Percentiles rank a stretch among this genome's conserved stretches.
Conservation (phyloP, 2,329 filamentous ascomycete genomes). For the Penicillium sp. region DNA sequence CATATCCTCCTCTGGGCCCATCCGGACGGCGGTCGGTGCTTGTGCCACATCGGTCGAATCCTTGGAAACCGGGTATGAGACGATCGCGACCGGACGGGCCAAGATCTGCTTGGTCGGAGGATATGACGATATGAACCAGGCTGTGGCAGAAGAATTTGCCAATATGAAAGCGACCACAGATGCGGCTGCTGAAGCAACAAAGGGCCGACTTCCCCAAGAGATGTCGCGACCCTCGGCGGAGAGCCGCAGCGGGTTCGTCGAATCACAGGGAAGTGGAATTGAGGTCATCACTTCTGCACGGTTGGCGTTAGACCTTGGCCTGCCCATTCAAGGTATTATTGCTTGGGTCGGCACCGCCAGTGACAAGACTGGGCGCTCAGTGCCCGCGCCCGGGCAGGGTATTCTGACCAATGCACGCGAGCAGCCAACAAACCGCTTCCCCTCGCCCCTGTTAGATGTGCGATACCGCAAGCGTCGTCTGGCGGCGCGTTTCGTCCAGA, state of each 20-base stretch:
- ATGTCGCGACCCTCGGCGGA: constrained; percentile 97
- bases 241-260: constrained; percentile 96
- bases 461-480: constrained; percentile 94
- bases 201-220: constrained; percentile 87
- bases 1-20: constrained; percentile 90
- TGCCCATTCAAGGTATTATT: constrained; percentile 90
- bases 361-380: constrained; percentile 96
- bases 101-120: constrained; percentile 94
- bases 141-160: constrained; percentile 97
- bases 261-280: constrained; percentile 95
- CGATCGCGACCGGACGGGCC: constrained; percentile 95
- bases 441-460: constrained; percentile 86
- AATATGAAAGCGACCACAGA: constrained; percentile 99
- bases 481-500: constrained; percentile 83
- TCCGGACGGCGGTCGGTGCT: constrained; percentile 95
- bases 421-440: constrained; percentile 77
- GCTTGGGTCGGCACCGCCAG: constrained; percentile 91
- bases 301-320: constrained; percentile 93
- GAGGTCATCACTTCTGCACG: constrained; percentile 97
- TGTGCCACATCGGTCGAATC: constrained; percentile 97
- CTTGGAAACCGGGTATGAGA: constrained; percentile 93
- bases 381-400: constrained; percentile 92
- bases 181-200: constrained; percentile 87
- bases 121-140: constrained; percentile 97
- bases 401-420: constrained; percentile 92